Conservation (phyloP, 2,329 filamentous ascomycete species). For the Camillea tinctor region DNA sequence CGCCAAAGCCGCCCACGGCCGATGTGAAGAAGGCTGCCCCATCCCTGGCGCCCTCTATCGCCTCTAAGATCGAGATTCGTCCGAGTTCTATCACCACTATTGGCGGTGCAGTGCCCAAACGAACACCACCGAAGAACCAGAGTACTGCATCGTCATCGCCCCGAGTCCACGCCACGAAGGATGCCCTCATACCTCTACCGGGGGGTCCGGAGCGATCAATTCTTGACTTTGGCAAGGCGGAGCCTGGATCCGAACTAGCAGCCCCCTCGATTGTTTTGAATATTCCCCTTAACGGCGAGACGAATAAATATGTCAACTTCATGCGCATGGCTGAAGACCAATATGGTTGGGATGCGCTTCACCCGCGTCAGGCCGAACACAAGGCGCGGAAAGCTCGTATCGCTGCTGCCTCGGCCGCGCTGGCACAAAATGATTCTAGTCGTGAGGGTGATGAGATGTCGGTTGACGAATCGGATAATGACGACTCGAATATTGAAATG, state of each 20-base stretch:
- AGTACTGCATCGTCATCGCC: conserved; percentile 46
- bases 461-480: conserved; percentile 69
- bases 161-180: conserved; percentile 49
- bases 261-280: conserved; percentile 81
- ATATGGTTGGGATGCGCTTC: conserved; percentile 91
- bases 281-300: conserved; percentile 76
- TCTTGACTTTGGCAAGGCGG: conserved; percentile 59
- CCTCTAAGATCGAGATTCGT: conserved; percentile 34
- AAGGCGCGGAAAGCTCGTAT: conserved; percentile 85
- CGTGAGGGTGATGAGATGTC: conserved; percentile 81
- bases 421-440: conserved; percentile 72
- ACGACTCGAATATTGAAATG: conserved; percentile 88
- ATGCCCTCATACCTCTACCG: conserved; percentile 37
- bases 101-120: conserved; percentile 29
- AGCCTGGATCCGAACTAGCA: conserved; percentile 56
- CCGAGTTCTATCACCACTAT: conserved; percentile 35
- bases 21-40: conserved; percentile 42
- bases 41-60: conserved; percentile 24
- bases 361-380: conserved; percentile 86
- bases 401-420: conserved; percentile 79
- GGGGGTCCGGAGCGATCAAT: conserved; percentile 51
- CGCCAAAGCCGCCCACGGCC: conserved; percentile 27
- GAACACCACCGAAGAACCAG: conserved; percentile 36
- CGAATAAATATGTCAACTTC: conserved; percentile 93
- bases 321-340: conserved; percentile 89